phyloP scores from a whole-genome alignment of 805 yeast genomes.

The Ogataea methanolica region DNA sequence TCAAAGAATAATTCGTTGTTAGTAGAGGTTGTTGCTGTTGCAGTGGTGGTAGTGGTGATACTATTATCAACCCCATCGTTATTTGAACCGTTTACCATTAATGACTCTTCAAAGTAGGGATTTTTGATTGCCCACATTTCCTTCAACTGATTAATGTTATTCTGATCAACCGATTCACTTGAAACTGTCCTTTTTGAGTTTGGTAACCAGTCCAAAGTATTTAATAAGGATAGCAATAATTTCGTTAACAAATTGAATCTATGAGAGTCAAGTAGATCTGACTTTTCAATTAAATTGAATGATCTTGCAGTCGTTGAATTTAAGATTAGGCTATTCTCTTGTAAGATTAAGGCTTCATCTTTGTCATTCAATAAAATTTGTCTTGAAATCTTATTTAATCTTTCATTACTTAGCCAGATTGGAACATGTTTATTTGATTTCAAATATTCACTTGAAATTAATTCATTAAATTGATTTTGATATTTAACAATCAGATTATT shows the following conservation, averaged over 20 bases:
- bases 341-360: conserved; percentile 7
- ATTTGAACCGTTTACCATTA: neutral
- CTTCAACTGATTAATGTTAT: conserved; percentile 20
- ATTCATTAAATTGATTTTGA: conserved; percentile 26
- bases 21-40: too few relatives aligned
- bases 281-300: conserved; percentile 29
- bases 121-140: conserved; percentile 29
- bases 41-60: too few relatives aligned
- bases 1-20: neutral
- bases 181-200: conserved; percentile 38
- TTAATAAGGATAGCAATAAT: conserved; percentile 48
- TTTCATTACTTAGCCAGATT: conserved; percentile 33
- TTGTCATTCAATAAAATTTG: conserved; percentile 24
- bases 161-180: neutral
- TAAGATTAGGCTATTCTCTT: conserved; percentile 28
- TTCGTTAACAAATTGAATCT: conserved; percentile 48
- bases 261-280: conserved; percentile 50
- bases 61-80: neutral
- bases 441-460: conserved; percentile 16
- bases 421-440: conserved; percentile 14
- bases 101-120: neutral
- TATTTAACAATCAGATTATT: conserved; percentile 35
- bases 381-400: conserved; percentile 29
- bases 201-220: conserved; percentile 62
- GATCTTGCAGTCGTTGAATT: conserved; percentile 24